Percentiles rank a stretch among this genome's conserved stretches.
phyloP scores from a whole-genome alignment of 345 rosid genomes.

The Acer negundo region DNA sequence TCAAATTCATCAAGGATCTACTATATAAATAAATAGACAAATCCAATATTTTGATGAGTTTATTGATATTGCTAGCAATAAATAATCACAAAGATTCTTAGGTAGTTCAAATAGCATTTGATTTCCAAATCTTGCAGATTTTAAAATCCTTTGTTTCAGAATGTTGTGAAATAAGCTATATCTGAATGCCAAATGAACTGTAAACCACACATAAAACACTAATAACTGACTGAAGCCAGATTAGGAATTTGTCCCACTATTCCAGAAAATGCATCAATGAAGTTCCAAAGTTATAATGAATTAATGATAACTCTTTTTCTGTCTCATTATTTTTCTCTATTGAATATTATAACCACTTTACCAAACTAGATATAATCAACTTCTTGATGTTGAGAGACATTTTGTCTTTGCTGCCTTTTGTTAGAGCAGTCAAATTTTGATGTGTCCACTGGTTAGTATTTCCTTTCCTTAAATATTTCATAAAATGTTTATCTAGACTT shows the following conservation, averaged over 20 bases:
- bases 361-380: background rate
- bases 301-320: background rate
- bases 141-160: too few species aligned
- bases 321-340: background rate
- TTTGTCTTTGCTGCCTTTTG: background rate
- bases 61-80: too few species aligned
- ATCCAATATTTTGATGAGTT: too few species aligned
- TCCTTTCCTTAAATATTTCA: background rate
- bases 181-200: too few species aligned
- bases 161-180: too few species aligned
- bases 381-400: background rate
- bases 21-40: too few species aligned
- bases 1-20: too few species aligned
- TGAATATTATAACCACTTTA: background rate
- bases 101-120: too few species aligned
- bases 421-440: background rate
- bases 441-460: background rate
- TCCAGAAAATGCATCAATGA: background rate
- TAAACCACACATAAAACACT: background rate
- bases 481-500: background rate
- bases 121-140: too few species aligned
- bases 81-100: too few species aligned
- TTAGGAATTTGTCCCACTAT: background rate
- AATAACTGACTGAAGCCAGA: background rate
- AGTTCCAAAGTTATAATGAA: background rate